These are phyloP conservation scores for Dactylorhiza incarnata DNA, from an alignment of 106 monocot species.

Conservation along the genomic window DNA sequence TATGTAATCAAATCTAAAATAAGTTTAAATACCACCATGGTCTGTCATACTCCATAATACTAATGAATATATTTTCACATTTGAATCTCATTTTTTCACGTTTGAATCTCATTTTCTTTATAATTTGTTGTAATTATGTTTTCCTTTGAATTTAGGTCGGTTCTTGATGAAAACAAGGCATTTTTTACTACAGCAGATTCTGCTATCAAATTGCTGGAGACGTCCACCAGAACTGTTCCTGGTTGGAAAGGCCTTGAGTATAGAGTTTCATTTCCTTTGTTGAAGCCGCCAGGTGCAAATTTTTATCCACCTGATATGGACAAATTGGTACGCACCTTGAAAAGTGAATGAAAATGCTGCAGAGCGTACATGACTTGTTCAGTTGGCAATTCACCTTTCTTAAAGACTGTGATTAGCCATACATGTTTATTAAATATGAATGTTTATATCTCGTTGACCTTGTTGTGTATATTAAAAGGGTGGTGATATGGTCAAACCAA, in stretches of 20 bases:
- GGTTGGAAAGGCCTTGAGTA: conserved; percentile 89
- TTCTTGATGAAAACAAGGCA: conserved; percentile 79
- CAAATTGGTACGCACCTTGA: conserved; percentile 45
- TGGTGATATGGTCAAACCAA: too few species aligned
- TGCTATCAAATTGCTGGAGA: conserved; percentile 43
- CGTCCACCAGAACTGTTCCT: conserved; percentile 40
- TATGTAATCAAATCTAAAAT: too few species aligned
- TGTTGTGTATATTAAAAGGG: too few species aligned
- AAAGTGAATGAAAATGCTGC: not conserved
- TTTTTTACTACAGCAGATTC: conserved; percentile 94
- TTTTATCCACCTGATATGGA: conserved; percentile 99
- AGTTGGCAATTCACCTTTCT: too few species aligned
- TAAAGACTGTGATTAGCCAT: too few species aligned
- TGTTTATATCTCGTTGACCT: too few species aligned
- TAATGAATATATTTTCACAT: too few species aligned
- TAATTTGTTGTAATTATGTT: not conserved
- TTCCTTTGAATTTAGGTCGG: conserved; percentile 47
- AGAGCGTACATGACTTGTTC: not conserved
- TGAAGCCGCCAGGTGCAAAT: conserved; percentile 81
- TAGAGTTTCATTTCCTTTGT: conserved; percentile 67
- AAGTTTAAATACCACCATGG: too few species aligned
- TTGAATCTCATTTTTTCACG: not conserved
- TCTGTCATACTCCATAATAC: too few species aligned
- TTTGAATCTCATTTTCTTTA: not conserved
- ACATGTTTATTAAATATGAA: too few species aligned